These are phyloP conservation scores for Debaryomycetaceae sp. DNA, from an alignment of 1,139 yeast genomes.

Conservation along the genomic window DNA sequence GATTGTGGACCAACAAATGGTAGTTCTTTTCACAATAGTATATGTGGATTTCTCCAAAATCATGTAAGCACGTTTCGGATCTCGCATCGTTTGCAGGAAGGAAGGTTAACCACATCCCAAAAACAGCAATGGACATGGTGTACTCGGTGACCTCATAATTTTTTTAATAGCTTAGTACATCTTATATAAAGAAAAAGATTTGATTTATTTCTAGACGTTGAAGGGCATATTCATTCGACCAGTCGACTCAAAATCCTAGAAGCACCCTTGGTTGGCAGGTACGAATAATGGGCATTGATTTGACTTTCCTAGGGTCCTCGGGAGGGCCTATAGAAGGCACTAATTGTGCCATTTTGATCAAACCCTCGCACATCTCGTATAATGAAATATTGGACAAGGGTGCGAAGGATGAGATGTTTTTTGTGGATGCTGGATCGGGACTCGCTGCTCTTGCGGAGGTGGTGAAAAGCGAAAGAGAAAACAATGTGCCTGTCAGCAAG, in stretches of 20 bases:
- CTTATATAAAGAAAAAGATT: too few relatives aligned
- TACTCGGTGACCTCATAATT: background rate
- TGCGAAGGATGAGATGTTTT: constrained; percentile 40
- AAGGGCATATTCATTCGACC: too few relatives aligned
- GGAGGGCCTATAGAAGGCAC: constrained; percentile 77
- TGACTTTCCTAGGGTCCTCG: constrained; percentile 66
- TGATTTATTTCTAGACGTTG: too few relatives aligned
- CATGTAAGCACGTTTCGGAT: too few relatives aligned
- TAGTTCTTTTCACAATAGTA: background rate
- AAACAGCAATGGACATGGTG: background rate
- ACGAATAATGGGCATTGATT: constrained; percentile 19
- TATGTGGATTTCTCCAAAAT: too few relatives aligned
- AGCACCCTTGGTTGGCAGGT: background rate
- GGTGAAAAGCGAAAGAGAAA: constrained; percentile 26
- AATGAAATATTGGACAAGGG: constrained; percentile 25
- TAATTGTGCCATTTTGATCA: constrained; percentile 64
- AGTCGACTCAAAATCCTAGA: background rate
- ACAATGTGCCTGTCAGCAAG: constrained; percentile 10
- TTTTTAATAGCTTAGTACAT: too few relatives aligned
- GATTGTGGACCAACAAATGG: background rate
- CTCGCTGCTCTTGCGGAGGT: constrained; percentile 54
- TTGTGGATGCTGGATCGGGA: constrained; percentile 82
- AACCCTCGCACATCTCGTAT: constrained; percentile 47
- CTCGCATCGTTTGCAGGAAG: background rate
- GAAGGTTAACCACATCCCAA: background rate